These are phyloP conservation scores for Chrysosporium queenslandicum DNA, from an alignment of 2,329 filamentous ascomycete species.

Conservation along the genomic window DNA sequence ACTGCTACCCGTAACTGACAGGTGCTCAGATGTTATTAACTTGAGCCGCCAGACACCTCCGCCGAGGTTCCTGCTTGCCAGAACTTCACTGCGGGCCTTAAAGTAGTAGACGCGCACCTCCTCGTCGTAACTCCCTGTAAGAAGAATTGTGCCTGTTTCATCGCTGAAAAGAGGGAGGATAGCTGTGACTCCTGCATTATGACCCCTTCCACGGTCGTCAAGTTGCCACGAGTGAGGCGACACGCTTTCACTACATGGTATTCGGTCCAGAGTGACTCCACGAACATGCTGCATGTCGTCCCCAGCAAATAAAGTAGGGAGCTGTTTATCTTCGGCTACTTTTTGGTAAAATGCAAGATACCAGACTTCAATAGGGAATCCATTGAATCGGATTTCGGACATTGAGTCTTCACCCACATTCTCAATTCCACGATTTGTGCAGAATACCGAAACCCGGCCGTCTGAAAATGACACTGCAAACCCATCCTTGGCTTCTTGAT, in stretches of 20 bases:
- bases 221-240: constrained; percentile 15
- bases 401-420: constrained; percentile 30
- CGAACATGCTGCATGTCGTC: constrained; percentile 33
- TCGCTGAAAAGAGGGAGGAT: constrained; percentile 58
- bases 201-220: constrained; percentile 47
- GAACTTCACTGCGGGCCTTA: constrained; percentile 37
- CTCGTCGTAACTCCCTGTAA: constrained; percentile 92
- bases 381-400: constrained; percentile 68
- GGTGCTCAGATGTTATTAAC: constrained; percentile 27
- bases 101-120: constrained; percentile 53
- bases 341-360: constrained; percentile 24
- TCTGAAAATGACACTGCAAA: constrained; percentile 64
- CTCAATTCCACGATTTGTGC: constrained; percentile 32
- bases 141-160: constrained; percentile 47
- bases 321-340: not conserved
- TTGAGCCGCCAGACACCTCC: constrained; percentile 86
- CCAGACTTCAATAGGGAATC: constrained; percentile 33
- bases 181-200: constrained; percentile 76
- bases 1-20: not conserved
- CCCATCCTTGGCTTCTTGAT: constrained; percentile 29
- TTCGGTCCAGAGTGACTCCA: constrained; percentile 20
- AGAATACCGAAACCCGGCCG: constrained; percentile 51
- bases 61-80: constrained; percentile 56
- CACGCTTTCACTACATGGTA: constrained; percentile 13
- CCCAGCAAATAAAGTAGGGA: constrained; percentile 30